Evolutionary conservation across 352 stramenopile genomes (phyloP).

Genomic region (Phytophthora brassicae): DNA sequence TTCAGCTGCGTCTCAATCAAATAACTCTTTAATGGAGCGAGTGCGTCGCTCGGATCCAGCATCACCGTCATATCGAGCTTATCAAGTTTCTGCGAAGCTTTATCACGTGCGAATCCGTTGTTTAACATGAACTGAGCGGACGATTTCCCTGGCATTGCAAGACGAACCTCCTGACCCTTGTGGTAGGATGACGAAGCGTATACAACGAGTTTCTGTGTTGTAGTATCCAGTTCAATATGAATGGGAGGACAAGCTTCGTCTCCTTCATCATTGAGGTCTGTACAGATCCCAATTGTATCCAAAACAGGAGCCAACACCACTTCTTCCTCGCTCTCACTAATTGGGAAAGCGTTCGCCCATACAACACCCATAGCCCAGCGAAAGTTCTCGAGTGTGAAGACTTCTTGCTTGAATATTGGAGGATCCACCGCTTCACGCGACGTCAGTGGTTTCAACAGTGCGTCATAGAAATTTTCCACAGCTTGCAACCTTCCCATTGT

Average conservation of each 20-base stretch:
- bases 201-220: slow-evolving; percentile 31
- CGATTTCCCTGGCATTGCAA: slow-evolving; percentile 36
- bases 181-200: slow-evolving; percentile 35
- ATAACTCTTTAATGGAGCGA: slow-evolving; percentile 43
- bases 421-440: slow-evolving; percentile 39
- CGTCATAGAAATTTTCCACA: slow-evolving; percentile 44
- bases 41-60: slow-evolving; percentile 36
- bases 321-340: slow-evolving; percentile 26
- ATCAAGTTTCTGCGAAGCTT: slow-evolving; percentile 29
- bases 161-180: slow-evolving; percentile 33
- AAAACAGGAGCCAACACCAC: slow-evolving; percentile 46
- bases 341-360: slow-evolving; percentile 40
- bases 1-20: slow-evolving; percentile 39
- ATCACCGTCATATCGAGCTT: slow-evolving; percentile 51
- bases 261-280: slow-evolving; percentile 21
- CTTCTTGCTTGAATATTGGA: slow-evolving; percentile 42
- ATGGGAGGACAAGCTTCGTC: slow-evolving; percentile 26
- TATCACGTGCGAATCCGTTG: slow-evolving; percentile 36
- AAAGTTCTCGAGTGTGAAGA: slow-evolving; percentile 51
- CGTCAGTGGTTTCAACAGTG: slow-evolving; percentile 38
- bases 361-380: slow-evolving; percentile 50
- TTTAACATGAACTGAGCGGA: slow-evolving; percentile 53
- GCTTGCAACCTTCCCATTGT: slow-evolving; percentile 32
- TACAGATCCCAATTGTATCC: slow-evolving; percentile 42
- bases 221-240: slow-evolving; percentile 29